phyloP scores from a whole-genome alignment of 2,329 filamentous ascomycete species.

The Diaporthe humulicola region DNA sequence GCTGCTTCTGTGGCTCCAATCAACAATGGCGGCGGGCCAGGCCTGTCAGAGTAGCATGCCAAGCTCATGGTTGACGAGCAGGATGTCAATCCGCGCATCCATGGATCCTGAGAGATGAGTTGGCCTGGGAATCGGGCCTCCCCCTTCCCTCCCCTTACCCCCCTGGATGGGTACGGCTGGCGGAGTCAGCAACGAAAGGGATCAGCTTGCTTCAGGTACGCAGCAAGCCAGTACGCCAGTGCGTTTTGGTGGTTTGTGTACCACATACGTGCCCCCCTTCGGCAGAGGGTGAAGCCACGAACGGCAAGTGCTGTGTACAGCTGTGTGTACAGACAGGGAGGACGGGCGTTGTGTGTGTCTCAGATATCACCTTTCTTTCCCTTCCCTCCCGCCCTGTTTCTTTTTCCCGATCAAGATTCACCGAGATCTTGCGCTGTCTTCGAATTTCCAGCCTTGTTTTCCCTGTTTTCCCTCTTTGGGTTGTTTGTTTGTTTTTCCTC shows the following conservation, averaged over 20 bases:
- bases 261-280: neutral
- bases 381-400: neutral
- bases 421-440: constrained; percentile 3
- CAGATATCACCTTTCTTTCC: constrained; percentile 17
- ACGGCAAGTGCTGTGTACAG: neutral
- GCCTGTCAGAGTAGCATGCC: constrained; percentile 23
- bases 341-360: constrained; percentile 15
- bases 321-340: neutral
- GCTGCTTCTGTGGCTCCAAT: constrained; percentile 25
- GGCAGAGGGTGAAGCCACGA: constrained; percentile 1
- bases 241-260: too few species aligned
- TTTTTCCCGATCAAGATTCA: constrained; percentile 11
- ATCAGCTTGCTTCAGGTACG: neutral
- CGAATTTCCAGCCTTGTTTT: neutral
- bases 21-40: constrained; percentile 11
- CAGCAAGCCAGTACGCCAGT: neutral
- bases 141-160: too few species aligned
- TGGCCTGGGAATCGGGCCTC: constrained; percentile 17
- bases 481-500: constrained; percentile 13
- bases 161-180: constrained; percentile 7
- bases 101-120: constrained; percentile 28
- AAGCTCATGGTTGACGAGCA: constrained; percentile 3
- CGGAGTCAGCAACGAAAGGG: neutral
- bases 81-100: constrained; percentile 19
- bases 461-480: constrained; percentile 13